Evolutionary conservation across 805 yeast species (phyloP), one percentile per base, ranked within the genome.

Genomic region (Metschnikowia lochheadii): DNA sequence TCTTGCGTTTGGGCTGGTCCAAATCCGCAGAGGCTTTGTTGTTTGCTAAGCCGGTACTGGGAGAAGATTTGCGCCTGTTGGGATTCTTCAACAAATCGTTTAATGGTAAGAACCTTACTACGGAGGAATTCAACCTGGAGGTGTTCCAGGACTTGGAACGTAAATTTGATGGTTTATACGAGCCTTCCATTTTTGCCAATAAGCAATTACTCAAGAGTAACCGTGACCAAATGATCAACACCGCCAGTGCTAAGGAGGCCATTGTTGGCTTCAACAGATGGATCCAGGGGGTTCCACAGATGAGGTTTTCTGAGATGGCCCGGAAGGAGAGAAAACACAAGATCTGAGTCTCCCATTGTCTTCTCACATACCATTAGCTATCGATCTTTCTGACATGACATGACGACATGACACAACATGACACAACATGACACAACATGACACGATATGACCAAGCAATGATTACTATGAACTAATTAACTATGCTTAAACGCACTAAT

Each of bases 221-320:
- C 56, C 63, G 76, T 50, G 76, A 70, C 51, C 58, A 59, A 46
- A 63, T 78, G 54, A 65, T 56, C 64, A 74, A 79, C 57, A 63
- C 77, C 38, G 80, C 84, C 34, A 83, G 81, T 56, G 72, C 87
- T 6, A 75, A 75, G 53, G 97, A 89, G 68, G 82, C 82, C 20
- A 75, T 82, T 61, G 72, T 76, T 48, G 96, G 96, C 1, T 75
- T 87, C 51, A 73, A 76, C 48, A 80, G 80, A 60, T 89, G 94
- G 87, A 69, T 84, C 38, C 70, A 76, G 46, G 91, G 92, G 38
- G 75, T 78, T 51, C 96, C 96, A 0, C 94, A 87, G 65, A 50
- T 51, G 15, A 79, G 89, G 44, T 89, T 88, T 63, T 66, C 67
- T 35, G 75, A 75, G 58, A 65, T 88, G 60, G 74, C 81, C 37